Evolutionary conservation across 2,329 filamentous ascomycete species (phyloP).

Genomic region (Botrytis pseudocinerea): DNA sequence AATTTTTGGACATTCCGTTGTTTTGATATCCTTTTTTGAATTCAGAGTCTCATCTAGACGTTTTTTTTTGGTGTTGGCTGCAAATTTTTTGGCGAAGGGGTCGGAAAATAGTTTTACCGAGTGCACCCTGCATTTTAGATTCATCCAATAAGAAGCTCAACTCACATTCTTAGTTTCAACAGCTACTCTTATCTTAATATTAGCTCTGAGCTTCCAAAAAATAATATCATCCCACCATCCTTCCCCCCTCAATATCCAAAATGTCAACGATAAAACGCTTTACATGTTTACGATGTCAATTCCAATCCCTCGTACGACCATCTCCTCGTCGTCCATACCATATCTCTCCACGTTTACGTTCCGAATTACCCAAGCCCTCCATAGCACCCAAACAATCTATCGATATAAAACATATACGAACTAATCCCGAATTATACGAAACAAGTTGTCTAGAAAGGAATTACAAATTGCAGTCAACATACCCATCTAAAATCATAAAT

Average conservation of each 20-base stretch:
- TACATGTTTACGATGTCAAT: slow-evolving; percentile 19
- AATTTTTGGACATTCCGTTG: background rate
- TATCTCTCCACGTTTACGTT: slow-evolving; percentile 12
- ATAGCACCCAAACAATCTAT: slow-evolving; percentile 77
- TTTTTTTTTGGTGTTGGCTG: background rate
- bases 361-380: slow-evolving; percentile 41
- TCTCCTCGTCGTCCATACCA: slow-evolving; percentile 17
- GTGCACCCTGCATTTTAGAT: background rate
- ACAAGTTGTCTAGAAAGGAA: slow-evolving; percentile 85
- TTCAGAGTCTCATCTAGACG: background rate
- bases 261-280: slow-evolving; percentile 19
- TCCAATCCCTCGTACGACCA: slow-evolving; percentile 2
- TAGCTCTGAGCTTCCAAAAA: slow-evolving; percentile 8
- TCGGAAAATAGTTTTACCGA: background rate
- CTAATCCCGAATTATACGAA: slow-evolving; percentile 77
- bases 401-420: slow-evolving; percentile 87
- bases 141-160: background rate
- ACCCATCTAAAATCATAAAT: slow-evolving; percentile 56
- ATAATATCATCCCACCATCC: slow-evolving; percentile 9
- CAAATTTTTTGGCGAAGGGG: background rate
- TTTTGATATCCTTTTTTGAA: background rate
- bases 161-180: background rate
- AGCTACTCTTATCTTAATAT: background rate
- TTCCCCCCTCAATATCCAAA: background rate
- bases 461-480: slow-evolving; percentile 60